phyloP scores from a whole-genome alignment of 2,329 filamentous ascomycete genomes.

The Botrytis tulipae region DNA sequence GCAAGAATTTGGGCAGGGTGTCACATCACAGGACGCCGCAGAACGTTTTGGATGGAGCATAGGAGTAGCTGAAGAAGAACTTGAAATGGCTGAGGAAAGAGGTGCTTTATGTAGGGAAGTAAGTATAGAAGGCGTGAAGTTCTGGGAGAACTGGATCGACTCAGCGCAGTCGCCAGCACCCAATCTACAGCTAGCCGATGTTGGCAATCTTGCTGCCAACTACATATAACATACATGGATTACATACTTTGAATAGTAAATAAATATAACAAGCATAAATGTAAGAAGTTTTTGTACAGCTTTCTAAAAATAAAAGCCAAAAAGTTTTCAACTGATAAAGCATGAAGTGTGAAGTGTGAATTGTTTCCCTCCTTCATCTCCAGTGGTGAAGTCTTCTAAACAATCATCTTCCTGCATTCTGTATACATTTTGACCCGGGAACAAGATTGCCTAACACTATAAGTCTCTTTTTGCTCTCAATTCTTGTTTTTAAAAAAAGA shows the following conservation, averaged over 20 bases:
- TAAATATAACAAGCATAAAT: not conserved
- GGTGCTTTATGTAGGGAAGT: conserved; percentile 88
- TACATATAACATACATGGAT: conserved; percentile 10
- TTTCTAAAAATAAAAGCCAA: too few species aligned
- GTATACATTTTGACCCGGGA: too few species aligned
- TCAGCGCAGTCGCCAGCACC: conserved; percentile 16
- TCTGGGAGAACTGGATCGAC: conserved; percentile 75
- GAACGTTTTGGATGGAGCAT: conserved; percentile 96
- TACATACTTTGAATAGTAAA: not conserved
- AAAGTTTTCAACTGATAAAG: not conserved
- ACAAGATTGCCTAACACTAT: too few species aligned
- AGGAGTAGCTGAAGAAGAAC: conserved; percentile 89
- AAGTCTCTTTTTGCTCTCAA: too few species aligned
- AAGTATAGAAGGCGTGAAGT: conserved; percentile 83
- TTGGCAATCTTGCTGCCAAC: conserved; percentile 15
- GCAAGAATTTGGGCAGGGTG: conserved; percentile 73
- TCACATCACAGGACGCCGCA: conserved; percentile 86
- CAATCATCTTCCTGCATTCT: not conserved
- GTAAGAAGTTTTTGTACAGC: not conserved
- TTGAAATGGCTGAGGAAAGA: conserved; percentile 94
- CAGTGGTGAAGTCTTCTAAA: not conserved
- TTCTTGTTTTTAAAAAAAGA: too few species aligned
- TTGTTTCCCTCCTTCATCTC: too few species aligned
- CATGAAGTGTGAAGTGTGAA: not conserved
- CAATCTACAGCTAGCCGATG: conserved; percentile 16